phyloP scores from a whole-genome alignment of 169 alveolate species.

The Pseudocohnilembus persalinus region DNA sequence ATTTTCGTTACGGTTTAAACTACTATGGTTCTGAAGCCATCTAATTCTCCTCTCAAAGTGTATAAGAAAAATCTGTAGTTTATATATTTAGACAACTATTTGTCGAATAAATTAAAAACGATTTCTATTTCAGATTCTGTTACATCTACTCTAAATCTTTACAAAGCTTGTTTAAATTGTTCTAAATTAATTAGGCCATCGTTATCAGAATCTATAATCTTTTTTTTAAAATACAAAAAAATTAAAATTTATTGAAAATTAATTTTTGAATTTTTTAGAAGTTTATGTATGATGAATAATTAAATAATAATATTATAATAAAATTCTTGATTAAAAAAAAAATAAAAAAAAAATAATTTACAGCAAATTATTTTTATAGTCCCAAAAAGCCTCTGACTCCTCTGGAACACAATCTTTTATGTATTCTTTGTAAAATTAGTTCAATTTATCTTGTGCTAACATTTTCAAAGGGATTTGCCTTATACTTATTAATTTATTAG shows the following conservation, averaged over 20 bases:
- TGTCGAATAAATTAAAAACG: slow-evolving; percentile 60
- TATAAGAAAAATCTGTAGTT: slow-evolving; percentile 59
- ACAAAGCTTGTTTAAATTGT: slow-evolving; percentile 54
- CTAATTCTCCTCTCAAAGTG: slow-evolving; percentile 64
- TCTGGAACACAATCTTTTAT: slow-evolving; percentile 52
- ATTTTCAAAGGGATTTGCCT: neutral
- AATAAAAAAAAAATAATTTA: neutral
- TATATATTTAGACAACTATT: slow-evolving; percentile 51
- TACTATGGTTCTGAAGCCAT: slow-evolving; percentile 51
- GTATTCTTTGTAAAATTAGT: slow-evolving; percentile 29
- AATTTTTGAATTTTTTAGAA: too few relatives aligned
- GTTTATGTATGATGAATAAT: too few relatives aligned
- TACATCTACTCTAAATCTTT: slow-evolving; percentile 55
- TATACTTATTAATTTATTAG: too few relatives aligned
- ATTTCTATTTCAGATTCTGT: slow-evolving; percentile 52
- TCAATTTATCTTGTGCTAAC: slow-evolving; percentile 33
- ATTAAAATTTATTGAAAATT: neutral
- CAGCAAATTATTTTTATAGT: slow-evolving; percentile 48
- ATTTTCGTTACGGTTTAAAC: slow-evolving; percentile 10
- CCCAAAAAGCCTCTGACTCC: slow-evolving; percentile 77
- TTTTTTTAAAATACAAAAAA: slow-evolving; percentile 38
- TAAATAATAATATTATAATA: too few relatives aligned
- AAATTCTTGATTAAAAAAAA: too few relatives aligned
- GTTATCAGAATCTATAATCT: slow-evolving; percentile 53
- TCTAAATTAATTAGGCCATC: slow-evolving; percentile 51